phyloP scores from a whole-genome alignment of 2,329 filamentous ascomycete genomes.

The Monilinia fructicola region DNA sequence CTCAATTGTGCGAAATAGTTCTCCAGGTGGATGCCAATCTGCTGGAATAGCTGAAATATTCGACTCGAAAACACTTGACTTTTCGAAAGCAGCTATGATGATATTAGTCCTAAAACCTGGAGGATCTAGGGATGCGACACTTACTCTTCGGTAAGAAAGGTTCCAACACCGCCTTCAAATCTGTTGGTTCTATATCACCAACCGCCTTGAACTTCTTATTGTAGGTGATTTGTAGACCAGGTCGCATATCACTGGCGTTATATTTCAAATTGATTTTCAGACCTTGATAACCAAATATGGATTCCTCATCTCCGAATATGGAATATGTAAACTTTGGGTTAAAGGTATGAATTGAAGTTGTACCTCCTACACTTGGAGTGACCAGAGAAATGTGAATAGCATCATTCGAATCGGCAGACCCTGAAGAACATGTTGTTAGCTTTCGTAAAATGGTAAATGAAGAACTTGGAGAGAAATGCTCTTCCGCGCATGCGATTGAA shows the following conservation, averaged over 20 bases:
- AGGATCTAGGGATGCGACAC: conserved; percentile 33
- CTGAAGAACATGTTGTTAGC: conserved; percentile 28
- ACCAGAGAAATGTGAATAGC: conserved; percentile 62
- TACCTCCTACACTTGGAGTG: conserved; percentile 48
- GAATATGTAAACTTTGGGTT: conserved; percentile 85
- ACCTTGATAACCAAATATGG: conserved; percentile 85
- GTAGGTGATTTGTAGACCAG: conserved; percentile 70
- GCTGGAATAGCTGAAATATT: conserved; percentile 49
- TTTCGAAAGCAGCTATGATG: conserved; percentile 63
- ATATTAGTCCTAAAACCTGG: conserved; percentile 1
- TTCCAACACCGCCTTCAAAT: conserved; percentile 58
- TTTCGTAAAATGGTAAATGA: neutral
- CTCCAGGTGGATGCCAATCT: conserved; percentile 71
- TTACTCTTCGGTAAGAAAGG: conserved; percentile 67
- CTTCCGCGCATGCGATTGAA: conserved; percentile 4
- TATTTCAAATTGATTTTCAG: conserved; percentile 72
- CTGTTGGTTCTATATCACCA: conserved; percentile 66
- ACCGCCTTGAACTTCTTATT: conserved; percentile 68
- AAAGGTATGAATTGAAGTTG: conserved; percentile 66
- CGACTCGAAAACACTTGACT: conserved; percentile 59
- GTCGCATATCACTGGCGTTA: conserved; percentile 71
- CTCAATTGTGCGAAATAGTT: conserved; percentile 63
- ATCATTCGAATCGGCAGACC: conserved; percentile 45
- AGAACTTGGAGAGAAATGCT: neutral
- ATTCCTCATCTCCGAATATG: conserved; percentile 90